phyloP scores from a whole-genome alignment of 2,329 filamentous ascomycete species.

The Colletotrichum filicis region DNA sequence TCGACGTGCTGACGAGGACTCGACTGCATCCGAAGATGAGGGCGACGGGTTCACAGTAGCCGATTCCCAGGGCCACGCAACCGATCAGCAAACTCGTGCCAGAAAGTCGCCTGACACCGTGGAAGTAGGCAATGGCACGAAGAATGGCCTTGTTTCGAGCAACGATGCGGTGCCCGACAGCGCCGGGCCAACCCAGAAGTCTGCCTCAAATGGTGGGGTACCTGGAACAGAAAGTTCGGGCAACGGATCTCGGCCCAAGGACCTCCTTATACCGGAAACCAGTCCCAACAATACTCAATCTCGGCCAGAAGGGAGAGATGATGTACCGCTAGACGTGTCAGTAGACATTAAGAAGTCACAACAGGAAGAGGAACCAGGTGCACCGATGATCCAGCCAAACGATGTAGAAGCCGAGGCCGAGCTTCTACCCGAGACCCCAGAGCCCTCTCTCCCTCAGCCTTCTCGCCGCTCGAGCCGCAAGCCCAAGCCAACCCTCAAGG shows the following conservation, averaged over 20 bases:
- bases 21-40: constrained; percentile 22
- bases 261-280: constrained; percentile 44
- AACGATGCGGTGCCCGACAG: constrained; percentile 32
- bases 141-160: constrained; percentile 20
- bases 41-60: constrained; percentile 33
- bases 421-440: background rate
- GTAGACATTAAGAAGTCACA: background rate
- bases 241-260: constrained; percentile 32
- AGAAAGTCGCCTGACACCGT: constrained; percentile 1
- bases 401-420: background rate
- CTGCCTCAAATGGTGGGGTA: background rate
- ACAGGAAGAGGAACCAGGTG: background rate
- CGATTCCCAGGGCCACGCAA: constrained; percentile 32
- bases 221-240: constrained; percentile 29
- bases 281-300: constrained; percentile 40
- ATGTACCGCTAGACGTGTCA: background rate
- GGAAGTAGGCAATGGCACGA: background rate
- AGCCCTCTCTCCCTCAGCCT: background rate
- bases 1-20: background rate
- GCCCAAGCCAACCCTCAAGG: constrained; percentile 21
- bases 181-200: constrained; percentile 18
- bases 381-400: background rate
- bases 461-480: constrained; percentile 30
- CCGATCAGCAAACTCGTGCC: background rate
- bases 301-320: background rate